phyloP scores from a whole-genome alignment of 2,329 filamentous ascomycete genomes.

The Diaporthe longicolla region DNA sequence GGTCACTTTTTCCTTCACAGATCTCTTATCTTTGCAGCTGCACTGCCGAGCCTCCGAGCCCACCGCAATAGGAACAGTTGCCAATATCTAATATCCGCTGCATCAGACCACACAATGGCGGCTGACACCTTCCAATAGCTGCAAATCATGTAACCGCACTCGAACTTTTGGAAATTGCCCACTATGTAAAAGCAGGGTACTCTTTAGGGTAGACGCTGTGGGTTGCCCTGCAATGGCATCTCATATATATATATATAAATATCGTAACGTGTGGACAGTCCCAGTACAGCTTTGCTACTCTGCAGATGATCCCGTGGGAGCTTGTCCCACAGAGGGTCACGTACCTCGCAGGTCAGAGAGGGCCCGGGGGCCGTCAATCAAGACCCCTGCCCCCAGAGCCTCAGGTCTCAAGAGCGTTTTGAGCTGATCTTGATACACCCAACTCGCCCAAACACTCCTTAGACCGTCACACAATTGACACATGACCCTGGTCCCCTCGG shows the following conservation, averaged over 20 bases:
- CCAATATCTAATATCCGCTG: slow-evolving; percentile 1
- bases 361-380: neutral
- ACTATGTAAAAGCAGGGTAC: too few relatives aligned
- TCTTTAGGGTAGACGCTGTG: too few relatives aligned
- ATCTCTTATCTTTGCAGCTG: neutral
- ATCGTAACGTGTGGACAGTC: too few relatives aligned
- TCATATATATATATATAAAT: too few relatives aligned
- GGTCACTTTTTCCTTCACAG: neutral
- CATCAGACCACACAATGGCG: slow-evolving; percentile 13
- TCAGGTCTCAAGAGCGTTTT: slow-evolving; percentile 25
- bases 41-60: slow-evolving; percentile 14
- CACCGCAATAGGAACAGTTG: slow-evolving; percentile 25
- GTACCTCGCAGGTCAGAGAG: neutral
- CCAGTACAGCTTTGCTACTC: too few relatives aligned
- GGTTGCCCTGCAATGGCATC: too few relatives aligned
- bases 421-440: slow-evolving; percentile 47
- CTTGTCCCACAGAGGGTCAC: slow-evolving; percentile 4
- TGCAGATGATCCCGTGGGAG: neutral
- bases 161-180: neutral
- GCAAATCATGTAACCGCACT: slow-evolving; percentile 10
- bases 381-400: slow-evolving; percentile 32
- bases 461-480: slow-evolving; percentile 29
- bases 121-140: slow-evolving; percentile 12
- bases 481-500: slow-evolving; percentile 9
- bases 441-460: slow-evolving; percentile 23